Percentiles rank a stretch among this genome's conserved stretches.
phyloP scores from a whole-genome alignment of 2,329 filamentous ascomycete genomes.

The Trichoderma afroharzianum region DNA sequence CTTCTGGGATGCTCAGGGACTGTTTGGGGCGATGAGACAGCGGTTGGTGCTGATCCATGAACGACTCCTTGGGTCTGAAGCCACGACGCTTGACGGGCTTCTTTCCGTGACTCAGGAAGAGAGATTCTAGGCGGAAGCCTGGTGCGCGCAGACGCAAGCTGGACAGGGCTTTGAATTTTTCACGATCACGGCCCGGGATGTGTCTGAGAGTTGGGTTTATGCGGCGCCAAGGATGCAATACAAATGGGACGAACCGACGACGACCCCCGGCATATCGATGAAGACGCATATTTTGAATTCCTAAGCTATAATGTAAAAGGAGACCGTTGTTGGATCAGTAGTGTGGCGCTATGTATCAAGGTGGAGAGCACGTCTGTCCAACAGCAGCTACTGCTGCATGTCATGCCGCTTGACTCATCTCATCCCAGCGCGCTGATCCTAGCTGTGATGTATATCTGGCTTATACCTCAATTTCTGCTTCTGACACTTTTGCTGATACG shows the following conservation, averaged over 20 bases:
- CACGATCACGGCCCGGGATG: not conserved
- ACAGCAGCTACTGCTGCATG: slow-evolving; percentile 9
- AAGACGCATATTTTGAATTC: not conserved
- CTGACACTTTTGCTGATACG: not conserved
- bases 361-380: slow-evolving; percentile 6
- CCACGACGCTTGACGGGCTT: slow-evolving; percentile 3
- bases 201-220: not conserved
- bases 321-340: not conserved
- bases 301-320: not conserved
- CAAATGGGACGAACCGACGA: not conserved
- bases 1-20: not conserved
- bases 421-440: not conserved
- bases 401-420: slow-evolving; percentile 10
- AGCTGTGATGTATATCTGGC: not conserved
- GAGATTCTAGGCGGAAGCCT: not conserved
- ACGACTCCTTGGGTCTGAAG: not conserved
- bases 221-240: not conserved
- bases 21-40: not conserved
- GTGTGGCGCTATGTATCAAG: slow-evolving; percentile 9
- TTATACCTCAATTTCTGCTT: not conserved
- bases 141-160: not conserved
- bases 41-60: not conserved
- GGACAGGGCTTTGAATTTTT: too few species aligned
- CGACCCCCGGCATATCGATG: not conserved
- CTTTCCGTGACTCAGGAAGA: not conserved